A percentile compares a stretch with the other conserved stretches of the same genome.
These are phyloP conservation scores for Adansonia rubrostipa DNA, from an alignment of 441 rosid genomes.

Conservation along the genomic window DNA sequence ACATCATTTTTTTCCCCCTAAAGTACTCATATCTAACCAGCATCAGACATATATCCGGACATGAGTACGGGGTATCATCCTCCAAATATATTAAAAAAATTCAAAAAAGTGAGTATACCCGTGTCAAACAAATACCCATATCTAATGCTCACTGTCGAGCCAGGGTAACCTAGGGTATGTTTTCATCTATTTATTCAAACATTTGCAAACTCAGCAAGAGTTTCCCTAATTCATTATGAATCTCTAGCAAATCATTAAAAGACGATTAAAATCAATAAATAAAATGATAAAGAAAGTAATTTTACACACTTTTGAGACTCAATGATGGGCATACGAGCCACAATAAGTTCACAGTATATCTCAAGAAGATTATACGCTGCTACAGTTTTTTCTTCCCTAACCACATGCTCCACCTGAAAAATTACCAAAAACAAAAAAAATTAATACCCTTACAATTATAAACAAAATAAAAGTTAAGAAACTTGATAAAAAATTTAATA, in stretches of 20 bases:
- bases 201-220: not conserved
- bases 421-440: not conserved
- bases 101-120: no score
- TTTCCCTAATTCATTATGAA: not conserved
- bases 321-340: slow-evolving; percentile 76
- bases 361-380: slow-evolving; percentile 87
- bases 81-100: no score
- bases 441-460: not conserved
- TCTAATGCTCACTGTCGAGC: no score
- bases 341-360: slow-evolving; percentile 85
- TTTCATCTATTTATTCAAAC: not conserved
- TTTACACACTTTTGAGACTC: slow-evolving; percentile 82
- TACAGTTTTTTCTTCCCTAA: slow-evolving; percentile 90
- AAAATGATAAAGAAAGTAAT: not conserved
- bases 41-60: no score
- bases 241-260: not conserved
- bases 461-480: not conserved
- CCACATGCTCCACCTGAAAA: slow-evolving; percentile 90
- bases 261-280: not conserved
- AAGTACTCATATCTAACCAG: no score
- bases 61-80: no score
- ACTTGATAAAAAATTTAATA: slow-evolving; percentile 21
- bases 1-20: no score
- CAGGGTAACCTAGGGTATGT: no score
- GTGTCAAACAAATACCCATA: no score